Evolutionary conservation across 2,329 filamentous ascomycete species (phyloP), one percentile per base, ranked within the genome.

Genomic region (Botrytis cinerea): DNA sequence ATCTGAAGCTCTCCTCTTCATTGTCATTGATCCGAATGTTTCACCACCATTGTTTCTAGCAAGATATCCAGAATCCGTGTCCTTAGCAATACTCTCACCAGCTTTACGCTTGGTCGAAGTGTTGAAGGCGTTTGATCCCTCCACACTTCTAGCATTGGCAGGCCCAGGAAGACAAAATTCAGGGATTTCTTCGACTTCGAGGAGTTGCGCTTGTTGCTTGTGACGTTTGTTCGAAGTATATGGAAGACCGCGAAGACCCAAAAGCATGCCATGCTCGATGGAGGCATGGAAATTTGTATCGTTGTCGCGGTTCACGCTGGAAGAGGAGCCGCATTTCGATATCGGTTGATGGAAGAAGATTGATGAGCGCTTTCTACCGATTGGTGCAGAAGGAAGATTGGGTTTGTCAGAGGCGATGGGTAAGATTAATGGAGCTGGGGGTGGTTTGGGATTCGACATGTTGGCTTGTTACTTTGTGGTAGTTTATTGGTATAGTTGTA

Each of bases 361-460:
- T 28, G 64, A 68, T 38, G 64, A 68, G 35, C 25, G 12, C 5
- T 68, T 68, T 54, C 64, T 54, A 10, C 64, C 64, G 16, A 68
- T 68, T n/a, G 25, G 35, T 4, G n/a, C 51, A 25, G 35, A 20
- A n/a, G 64, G 46, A n/a, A n/a, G 51, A 28, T 54, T 40, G 22
- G 22, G 59, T 25, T 40, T 18, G 35, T 40, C 35, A 2, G 14
- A 8, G 45, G 45, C 22, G 46, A 8, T 57, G 28, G 64, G 35
- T 40, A 18, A 10, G 35, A 68, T 54, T 35, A 54, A 16, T 12
- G 48, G 64, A 22, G 64, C 46, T 16, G 32, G 25, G 10, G 64
- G 64, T 40, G 46, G 46, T 22, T 57, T 54, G 64, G 35, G 25
- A 54, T 35, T 68, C 46, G 64, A 12, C 35, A 54, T 54, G 25